Evolutionary conservation across 2,329 filamentous ascomycete genomes (phyloP), one percentile per base, ranked within the genome.

Genomic region (Claviceps humidiphila): DNA sequence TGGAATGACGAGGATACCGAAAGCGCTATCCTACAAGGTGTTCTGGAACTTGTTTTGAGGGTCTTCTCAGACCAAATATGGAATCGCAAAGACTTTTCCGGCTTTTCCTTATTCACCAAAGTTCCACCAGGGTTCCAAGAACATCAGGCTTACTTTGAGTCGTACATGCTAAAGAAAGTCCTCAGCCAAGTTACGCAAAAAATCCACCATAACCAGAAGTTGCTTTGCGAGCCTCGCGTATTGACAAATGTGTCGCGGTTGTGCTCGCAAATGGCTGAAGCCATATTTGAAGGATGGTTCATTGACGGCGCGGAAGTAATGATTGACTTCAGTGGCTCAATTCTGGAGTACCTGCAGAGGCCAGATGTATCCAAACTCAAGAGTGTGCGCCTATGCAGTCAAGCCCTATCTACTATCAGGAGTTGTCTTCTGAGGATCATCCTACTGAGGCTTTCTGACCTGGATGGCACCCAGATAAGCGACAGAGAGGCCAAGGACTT

Each of bases 271-370:
- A 78, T 97, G 64, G 81, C 85, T 0, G 93, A 98, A 65, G 87
- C 89, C 5, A 84, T 95, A 13, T 96, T 93, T 58, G 93, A 97
- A 67, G 93, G 93, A 16, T 96, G 90, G 88, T 97, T 97, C 62
- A 80, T 96, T 56, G 85, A 93, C 58, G 91, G 91, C 1, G 87
- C 87, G 1, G 86, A 89, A 59, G 76, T 81, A 4, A 78, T 93
- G 59, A 76, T 97, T 37, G 90, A 97, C 60, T 94, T 96, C 60
- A 79, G 84, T 3, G 93, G 91, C 1, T 82, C 84, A 51, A 69
- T 96, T 6, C 69, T 98, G 6, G 93, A 98, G 64, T 91, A 95
- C 61, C 73, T 98, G 4, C 89, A 95, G 63, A 80, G 87, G 9
- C 85, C 90, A 0, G 88, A 95, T 14, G 75, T 98, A 39, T 80